Evolutionary conservation across 1,284 basidiomycete genomes (phyloP), one percentile per base, ranked within the genome.

Genomic region (Heterobasidion irregulare): DNA sequence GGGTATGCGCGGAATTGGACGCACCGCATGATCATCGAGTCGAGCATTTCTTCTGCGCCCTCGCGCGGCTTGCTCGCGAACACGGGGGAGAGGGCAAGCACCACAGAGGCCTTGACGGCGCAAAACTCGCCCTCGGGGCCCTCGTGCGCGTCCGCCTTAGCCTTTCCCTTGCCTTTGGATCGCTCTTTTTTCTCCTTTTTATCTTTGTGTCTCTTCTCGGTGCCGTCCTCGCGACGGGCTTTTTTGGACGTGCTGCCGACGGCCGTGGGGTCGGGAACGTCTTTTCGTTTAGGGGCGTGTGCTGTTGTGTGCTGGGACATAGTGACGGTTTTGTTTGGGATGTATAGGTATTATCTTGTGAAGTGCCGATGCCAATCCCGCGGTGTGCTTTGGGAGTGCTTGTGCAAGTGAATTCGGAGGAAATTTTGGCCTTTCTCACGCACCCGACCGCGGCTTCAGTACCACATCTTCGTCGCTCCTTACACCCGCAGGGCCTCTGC

Each of bases 1-100:
- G 43, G 41, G 52, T 15, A 50, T 43, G 16, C 26, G 45, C n/a
- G 8, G 16, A 10, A 49, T 41, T 26, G 51, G 34, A 71, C 83
- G 67, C 65, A 94, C 94, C 91, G 82, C 94, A 97, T 96, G 26
- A 96, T 74, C 86, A 95, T 89, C 9, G 88, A 90, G 68, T 97
- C 92, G 33, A 98, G 73, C 78, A 93, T 85, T 70, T 98, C 93
- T 63, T 86, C 80, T 12, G 85, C 90, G 9, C 94, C 94, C 47
- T 71, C 74, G 33, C 78, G 73, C 48, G 84, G 81, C 70, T 88
- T 81, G 51, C 72, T 79, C 8, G 89, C 79, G 69, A 92, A 96
- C 54, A 88, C 77, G 1, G 94, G 94, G 19, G 94, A 82, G 18
- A 97, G 78, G n/a, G 90, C 86, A 41, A 96, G 72, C 18, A 79